Base-by-base conservation (phyloP, 805 yeast species). In the Candida glaebosa region DNA sequence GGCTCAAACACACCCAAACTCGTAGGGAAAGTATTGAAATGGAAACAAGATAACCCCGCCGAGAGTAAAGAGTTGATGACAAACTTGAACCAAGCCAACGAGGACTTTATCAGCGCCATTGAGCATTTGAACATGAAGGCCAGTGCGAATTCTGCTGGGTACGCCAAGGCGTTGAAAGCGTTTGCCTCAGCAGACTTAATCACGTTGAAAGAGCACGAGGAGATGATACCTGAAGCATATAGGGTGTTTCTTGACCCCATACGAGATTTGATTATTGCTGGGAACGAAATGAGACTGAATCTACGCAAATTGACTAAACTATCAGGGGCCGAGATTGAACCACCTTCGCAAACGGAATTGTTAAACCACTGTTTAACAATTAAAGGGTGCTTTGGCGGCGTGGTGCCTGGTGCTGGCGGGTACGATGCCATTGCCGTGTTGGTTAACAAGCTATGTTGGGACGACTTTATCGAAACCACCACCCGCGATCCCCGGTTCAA, bases 341-440 rank as follows among this genome's bases (percentile, higher is more conserved):
- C 99, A 0, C 61, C 56, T 2, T 67, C 73, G 16, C 99, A 93
- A 61, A 86, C 96, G 0, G 45, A 50, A 1, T 67, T 93, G 4
- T 64, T 93, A 5, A 79, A 91, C 54, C 58, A 67, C 14, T 58
- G 72, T 31, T 49, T 60, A 5, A 34, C 42, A 6, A 56, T 87
- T 16, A 68, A 67, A 0, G 99, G 99, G 12, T 93, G 88, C 22
- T 51, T 91, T 15, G 95, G 96, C 0, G 97, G 96, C n/a, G 90
- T 93, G 25, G 96, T 93, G 3, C 99, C 99, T 0, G 99, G 99
- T 2, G 99, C 99, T 0, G 99, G 99, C 19, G 99, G 99, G 0
- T 85, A 81, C 57, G 99, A 93, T 67, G 99, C 99, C 1, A 78
- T 93, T 15, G 78, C 95, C 42, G 54, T 91, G 19, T 61, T 93